Conservation (phyloP, 2,329 filamentous ascomycete genomes). For the Talaromyces marneffei region DNA sequence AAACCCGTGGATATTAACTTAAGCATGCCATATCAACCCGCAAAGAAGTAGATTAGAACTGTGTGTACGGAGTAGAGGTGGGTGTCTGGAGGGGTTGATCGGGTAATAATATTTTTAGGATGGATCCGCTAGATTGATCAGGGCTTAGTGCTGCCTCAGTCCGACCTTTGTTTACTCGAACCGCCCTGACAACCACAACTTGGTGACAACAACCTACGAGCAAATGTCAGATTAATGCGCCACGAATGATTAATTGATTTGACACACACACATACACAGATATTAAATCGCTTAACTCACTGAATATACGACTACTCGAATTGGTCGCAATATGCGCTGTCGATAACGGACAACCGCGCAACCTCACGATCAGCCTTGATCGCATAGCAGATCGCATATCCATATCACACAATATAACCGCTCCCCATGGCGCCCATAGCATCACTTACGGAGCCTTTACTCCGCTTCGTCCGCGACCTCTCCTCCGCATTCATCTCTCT, state of each 20-base stretch:
- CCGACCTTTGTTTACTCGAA: not conserved
- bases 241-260: not conserved
- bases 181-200: not conserved
- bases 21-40: no score
- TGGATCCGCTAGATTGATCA: not conserved
- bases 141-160: not conserved
- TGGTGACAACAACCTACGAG: not conserved
- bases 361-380: not conserved
- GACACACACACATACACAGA: not conserved
- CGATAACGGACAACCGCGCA: not conserved
- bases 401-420: not conserved
- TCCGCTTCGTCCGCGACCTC: conserved; percentile 9
- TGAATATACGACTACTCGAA: not conserved
- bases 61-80: no score
- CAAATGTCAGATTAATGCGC: not conserved
- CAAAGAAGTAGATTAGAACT: no score
- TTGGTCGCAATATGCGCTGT: conserved; percentile 2
- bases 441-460: conserved; percentile 1
- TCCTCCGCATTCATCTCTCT: conserved; percentile 8
- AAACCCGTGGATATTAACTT: not conserved
- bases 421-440: conserved; percentile 11
- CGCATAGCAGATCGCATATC: not conserved
- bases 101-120: not conserved
- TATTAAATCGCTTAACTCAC: not conserved
- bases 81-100: no score